These are phyloP conservation scores for Kuraishia ogatae DNA, from an alignment of 805 yeast species.

Conservation along the genomic window DNA sequence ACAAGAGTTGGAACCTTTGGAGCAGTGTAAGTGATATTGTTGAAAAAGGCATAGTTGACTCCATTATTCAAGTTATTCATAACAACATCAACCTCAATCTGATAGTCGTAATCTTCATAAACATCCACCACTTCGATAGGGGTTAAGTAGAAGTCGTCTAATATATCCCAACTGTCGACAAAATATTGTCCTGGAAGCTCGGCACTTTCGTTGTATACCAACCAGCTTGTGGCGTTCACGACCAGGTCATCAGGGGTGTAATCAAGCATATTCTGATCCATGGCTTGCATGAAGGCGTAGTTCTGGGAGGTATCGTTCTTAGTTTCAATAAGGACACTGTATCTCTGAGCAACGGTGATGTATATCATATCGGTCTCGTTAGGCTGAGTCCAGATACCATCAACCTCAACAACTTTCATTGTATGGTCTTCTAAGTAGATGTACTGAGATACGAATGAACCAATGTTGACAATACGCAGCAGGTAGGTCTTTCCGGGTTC, in stretches of 20 bases:
- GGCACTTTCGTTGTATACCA: constrained; percentile 37
- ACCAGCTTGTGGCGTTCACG: constrained; percentile 67
- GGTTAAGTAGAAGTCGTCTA: constrained; percentile 72
- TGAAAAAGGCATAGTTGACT: constrained; percentile 93
- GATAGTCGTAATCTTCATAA: constrained; percentile 59
- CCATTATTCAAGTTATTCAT: constrained; percentile 88
- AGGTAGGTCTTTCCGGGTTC: constrained; percentile 55
- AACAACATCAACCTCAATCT: constrained; percentile 59
- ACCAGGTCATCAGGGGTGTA: constrained; percentile 51
- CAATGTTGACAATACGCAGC: constrained; percentile 55
- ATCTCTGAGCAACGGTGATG: constrained; percentile 76
- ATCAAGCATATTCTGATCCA: constrained; percentile 84
- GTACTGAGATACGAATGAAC: constrained; percentile 69
- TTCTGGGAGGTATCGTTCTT: constrained; percentile 53
- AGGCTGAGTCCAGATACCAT: constrained; percentile 62
- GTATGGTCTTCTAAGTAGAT: constrained; percentile 61
- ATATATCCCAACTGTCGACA: constrained; percentile 40
- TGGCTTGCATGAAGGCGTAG: constrained; percentile 74
- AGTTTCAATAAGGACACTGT: constrained; percentile 64
- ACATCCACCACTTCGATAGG: constrained; percentile 53
- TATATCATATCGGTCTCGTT: constrained; percentile 45
- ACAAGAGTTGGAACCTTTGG: constrained; percentile 85
- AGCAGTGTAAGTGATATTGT: constrained; percentile 65
- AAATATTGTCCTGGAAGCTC: constrained; percentile 33
- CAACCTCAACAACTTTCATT: constrained; percentile 66